Conservation (phyloP, 768 basidiomycete genomes). For the Hypholoma sublateritium region DNA sequence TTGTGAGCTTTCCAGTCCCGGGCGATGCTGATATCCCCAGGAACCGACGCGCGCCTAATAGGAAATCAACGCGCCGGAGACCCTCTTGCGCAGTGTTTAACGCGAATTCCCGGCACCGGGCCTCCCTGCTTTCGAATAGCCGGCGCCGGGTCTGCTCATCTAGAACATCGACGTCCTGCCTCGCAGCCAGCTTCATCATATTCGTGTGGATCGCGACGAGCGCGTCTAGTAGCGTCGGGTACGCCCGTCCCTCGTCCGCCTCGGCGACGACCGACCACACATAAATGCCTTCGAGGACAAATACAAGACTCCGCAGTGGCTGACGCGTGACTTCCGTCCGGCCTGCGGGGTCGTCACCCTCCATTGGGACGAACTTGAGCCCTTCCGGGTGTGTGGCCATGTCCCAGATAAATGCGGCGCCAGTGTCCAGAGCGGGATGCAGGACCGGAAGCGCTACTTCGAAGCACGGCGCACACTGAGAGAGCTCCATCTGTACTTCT, state of each 20-base stretch:
- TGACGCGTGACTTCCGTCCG: background rate
- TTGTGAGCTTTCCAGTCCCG: background rate
- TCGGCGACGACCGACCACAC: background rate
- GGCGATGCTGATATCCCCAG: background rate
- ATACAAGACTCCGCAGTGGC: background rate
- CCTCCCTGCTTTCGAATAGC: background rate
- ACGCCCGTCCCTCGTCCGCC: background rate
- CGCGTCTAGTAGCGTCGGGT: background rate
- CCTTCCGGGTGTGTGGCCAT: background rate
- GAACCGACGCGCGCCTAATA: background rate
- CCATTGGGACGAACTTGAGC: background rate
- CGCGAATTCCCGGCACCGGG: background rate
- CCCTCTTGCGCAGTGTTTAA: background rate
- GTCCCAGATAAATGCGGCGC: constrained; percentile 1
- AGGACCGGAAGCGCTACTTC: background rate
- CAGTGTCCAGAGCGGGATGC: background rate
- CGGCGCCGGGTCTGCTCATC: background rate
- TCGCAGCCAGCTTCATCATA: background rate
- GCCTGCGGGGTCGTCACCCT: background rate
- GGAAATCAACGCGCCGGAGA: constrained; percentile 1
- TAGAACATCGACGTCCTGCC: background rate
- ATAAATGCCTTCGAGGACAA: background rate
- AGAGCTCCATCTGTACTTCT: background rate
- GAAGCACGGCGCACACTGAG: background rate
- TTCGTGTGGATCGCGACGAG: background rate